Conservation (phyloP, 192 early-diverging fungal genomes). For the Kappamyces sp. region DNA sequence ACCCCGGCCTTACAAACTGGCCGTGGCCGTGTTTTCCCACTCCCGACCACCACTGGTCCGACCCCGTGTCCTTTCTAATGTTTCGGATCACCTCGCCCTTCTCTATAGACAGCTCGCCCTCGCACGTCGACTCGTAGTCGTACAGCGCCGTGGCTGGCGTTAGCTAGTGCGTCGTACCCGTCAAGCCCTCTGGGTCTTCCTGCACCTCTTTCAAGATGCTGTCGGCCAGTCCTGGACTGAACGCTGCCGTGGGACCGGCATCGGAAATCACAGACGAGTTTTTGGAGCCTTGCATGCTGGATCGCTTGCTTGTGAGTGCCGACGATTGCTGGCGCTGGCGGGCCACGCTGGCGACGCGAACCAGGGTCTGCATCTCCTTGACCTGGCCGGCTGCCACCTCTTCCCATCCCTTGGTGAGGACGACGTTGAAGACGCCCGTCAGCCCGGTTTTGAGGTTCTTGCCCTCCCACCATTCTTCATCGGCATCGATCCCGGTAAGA, state of each 20-base stretch:
- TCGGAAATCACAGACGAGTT: no score
- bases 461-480: slow-evolving; percentile 43
- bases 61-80: slow-evolving; percentile 38
- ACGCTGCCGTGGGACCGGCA: no score
- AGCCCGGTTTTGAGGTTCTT: slow-evolving; percentile 22
- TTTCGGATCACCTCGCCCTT: slow-evolving; percentile 34
- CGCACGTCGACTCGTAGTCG: slow-evolving; percentile 79
- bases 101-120: slow-evolving; percentile 83
- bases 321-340: no score
- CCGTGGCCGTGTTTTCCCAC: slow-evolving; percentile 45
- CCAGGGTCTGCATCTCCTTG: no score
- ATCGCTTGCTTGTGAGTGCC: no score
- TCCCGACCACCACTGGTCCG: slow-evolving; percentile 94
- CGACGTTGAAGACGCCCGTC: slow-evolving; percentile 28
- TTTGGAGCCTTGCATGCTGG: no score
- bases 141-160: slow-evolving; percentile 48
- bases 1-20: slow-evolving; percentile 55
- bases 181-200: no score
- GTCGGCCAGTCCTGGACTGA: no score
- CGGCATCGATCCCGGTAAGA: slow-evolving; percentile 20
- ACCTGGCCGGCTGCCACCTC: slow-evolving; percentile 14
- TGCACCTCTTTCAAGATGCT: no score
- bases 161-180: not conserved
- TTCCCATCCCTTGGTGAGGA: slow-evolving; percentile 39
- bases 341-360: no score